A percentile compares a stretch with the other conserved stretches of the same genome.
These are phyloP conservation scores for Colletotrichum lindemuthianum DNA, from an alignment of 2,329 filamentous ascomycete species.

Conservation along the genomic window DNA sequence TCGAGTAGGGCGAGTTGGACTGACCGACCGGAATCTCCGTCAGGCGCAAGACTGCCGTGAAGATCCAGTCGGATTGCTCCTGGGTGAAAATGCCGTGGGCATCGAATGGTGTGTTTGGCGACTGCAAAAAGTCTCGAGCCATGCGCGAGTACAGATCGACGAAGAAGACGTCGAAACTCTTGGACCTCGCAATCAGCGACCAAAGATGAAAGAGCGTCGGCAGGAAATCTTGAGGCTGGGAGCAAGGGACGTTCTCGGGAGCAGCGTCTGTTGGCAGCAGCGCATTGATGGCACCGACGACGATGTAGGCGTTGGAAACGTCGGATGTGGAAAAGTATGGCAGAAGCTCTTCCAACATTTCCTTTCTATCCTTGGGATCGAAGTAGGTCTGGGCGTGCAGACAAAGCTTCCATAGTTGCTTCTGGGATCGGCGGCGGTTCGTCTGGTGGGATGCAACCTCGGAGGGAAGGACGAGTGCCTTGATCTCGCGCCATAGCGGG, in stretches of 20 bases:
- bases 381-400: constrained; percentile 93
- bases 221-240: constrained; percentile 89
- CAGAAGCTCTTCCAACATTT: constrained; percentile 82
- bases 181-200: constrained; percentile 92
- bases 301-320: constrained; percentile 90
- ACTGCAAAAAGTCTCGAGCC: constrained; percentile 83
- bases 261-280: constrained; percentile 86
- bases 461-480: constrained; percentile 85
- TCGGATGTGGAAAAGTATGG: constrained; percentile 95
- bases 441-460: constrained; percentile 77
- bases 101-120: constrained; percentile 80
- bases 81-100: constrained; percentile 91
- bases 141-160: constrained; percentile 90
- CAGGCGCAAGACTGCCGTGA: constrained; percentile 87
- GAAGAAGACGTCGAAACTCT: constrained; percentile 85
- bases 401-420: constrained; percentile 85
- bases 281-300: constrained; percentile 86
- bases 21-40: constrained; percentile 97
- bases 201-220: constrained; percentile 97
- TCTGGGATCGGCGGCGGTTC: constrained; percentile 64
- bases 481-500: constrained; percentile 91
- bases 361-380: constrained; percentile 84
- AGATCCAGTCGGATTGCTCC: constrained; percentile 91
- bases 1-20: constrained; percentile 89
- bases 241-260: constrained; percentile 74